Base-by-base conservation (phyloP, 148 eudicot species). In the Persicaria maculosa region DNA sequence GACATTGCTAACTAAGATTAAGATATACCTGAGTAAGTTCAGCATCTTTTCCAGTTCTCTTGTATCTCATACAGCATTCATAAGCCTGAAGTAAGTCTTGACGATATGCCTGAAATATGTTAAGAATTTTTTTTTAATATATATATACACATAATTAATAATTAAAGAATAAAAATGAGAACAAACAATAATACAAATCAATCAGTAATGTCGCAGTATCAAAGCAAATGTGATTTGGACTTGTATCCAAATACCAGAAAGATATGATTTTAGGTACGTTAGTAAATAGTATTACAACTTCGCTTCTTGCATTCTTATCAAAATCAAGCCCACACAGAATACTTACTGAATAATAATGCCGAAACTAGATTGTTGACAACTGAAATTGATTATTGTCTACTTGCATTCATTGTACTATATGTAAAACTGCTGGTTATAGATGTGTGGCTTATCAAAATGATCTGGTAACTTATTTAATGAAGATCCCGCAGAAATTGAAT, bases 1-100 rank as follows among this genome's bases (percentile, higher is more conserved):
- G 7, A 43, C 70, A 71, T 9, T 72, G 19, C 10, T 47, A 9
- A 48, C 47, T 20, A 44, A 70, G 59, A 46, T 65, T 20, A 36
- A 70, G 59, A 46, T 65, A 75, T 84, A 95, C 99, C 99, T 91
- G 97, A 75, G 97, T 92, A 68, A 96, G 89, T 77, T 96, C 99
- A 50, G 94, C 99, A 83, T 90, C 97, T 80, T 86, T 96, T 78
- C 99, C 99, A 44, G 91, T 89, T 78, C 79, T 82, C 85, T 85
- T 85, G 79, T 89, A 96, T 74, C 87, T 88, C 92, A 92, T 88
- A 89, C 99, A 96, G 82, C 97, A 92, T 76, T 92, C 97, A 76
- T 84, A 87, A 3, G 99, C 99, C 78, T 96, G 97, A 70, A 89
- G 83, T 64, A 96, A 81, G 83, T 90, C 97, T 69, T 81, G 89